Percentiles rank a stretch among this genome's conserved stretches.
phyloP scores from a whole-genome alignment of 331 rosid genomes.

The Acacia concinna region DNA sequence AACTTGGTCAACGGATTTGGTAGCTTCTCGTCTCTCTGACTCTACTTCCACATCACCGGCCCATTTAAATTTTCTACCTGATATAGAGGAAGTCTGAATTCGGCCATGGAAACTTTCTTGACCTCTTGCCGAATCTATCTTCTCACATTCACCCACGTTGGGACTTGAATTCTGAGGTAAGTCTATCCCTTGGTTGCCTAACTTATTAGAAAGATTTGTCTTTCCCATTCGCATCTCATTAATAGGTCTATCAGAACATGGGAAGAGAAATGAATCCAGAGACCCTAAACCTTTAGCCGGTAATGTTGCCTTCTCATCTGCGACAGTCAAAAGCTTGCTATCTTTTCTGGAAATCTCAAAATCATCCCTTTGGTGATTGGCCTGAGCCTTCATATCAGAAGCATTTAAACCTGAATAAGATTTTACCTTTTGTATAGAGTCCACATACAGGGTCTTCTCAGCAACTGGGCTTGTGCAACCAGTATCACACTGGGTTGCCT shows the following conservation, averaged over 20 bases:
- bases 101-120: conserved; percentile 9
- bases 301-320: conserved; percentile 36
- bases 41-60: conserved; percentile 17
- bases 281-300: conserved; percentile 38
- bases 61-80: conserved; percentile 24
- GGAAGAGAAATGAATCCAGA: conserved; percentile 33
- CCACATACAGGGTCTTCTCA: conserved; percentile 84
- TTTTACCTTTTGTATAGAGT: conserved; percentile 49
- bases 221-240: conserved; percentile 29
- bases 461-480: conserved; percentile 45
- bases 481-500: conserved; percentile 33
- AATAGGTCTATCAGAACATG: conserved; percentile 34
- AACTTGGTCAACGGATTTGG: conserved; percentile 32
- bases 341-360: conserved; percentile 36
- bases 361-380: conserved; percentile 31
- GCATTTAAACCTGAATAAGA: conserved; percentile 46
- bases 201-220: conserved; percentile 26
- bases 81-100: conserved; percentile 1
- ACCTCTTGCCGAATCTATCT: conserved; percentile 25
- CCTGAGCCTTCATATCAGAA: conserved; percentile 33
- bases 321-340: conserved; percentile 32
- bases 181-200: conserved; percentile 28
- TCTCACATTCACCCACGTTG: conserved; percentile 32
- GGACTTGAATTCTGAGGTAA: conserved; percentile 26
- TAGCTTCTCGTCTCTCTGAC: conserved; percentile 24